Conservation (phyloP, 2,329 filamentous ascomycete species). For the Trichophyton simii region DNA sequence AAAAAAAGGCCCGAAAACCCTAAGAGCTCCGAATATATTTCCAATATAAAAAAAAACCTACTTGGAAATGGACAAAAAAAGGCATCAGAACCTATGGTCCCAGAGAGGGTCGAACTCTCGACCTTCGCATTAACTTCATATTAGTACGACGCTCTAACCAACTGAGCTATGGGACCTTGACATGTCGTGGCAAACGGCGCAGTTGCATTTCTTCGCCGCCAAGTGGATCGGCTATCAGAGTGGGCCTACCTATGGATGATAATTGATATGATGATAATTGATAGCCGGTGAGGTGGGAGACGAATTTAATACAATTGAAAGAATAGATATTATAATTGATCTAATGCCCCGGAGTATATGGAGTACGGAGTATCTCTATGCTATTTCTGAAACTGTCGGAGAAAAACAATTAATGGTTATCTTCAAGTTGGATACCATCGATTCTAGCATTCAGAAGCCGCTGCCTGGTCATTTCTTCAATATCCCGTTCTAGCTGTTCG, state of each 20-base stretch:
- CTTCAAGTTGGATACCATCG: constrained; percentile 11
- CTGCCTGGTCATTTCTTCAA: constrained; percentile 22
- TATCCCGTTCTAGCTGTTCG: constrained; percentile 19
- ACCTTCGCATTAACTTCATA: constrained; percentile 7
- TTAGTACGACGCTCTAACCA: constrained; percentile 4
- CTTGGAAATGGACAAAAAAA: not conserved
- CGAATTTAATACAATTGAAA: not conserved
- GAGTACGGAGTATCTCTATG: not conserved
- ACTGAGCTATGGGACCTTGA: constrained; percentile 4
- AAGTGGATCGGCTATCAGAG: not conserved
- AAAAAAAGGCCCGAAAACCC: not conserved
- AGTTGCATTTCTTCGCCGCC: not conserved
- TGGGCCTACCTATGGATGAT: not conserved
- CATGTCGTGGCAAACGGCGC: not conserved
- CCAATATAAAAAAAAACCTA: not conserved
- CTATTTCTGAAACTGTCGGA: not conserved
- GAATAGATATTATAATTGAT: not conserved
- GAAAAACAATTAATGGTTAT: not conserved
- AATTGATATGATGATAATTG: not conserved
- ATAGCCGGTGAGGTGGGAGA: no score
- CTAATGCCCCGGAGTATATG: not conserved
- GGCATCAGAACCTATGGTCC: constrained; percentile 4
- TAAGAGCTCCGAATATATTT: not conserved
- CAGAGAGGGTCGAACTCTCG: constrained; percentile 11
- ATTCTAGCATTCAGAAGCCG: constrained; percentile 16